Base-by-base conservation (phyloP, 352 stramenopile genomes). In the Pythium coloratum region DNA sequence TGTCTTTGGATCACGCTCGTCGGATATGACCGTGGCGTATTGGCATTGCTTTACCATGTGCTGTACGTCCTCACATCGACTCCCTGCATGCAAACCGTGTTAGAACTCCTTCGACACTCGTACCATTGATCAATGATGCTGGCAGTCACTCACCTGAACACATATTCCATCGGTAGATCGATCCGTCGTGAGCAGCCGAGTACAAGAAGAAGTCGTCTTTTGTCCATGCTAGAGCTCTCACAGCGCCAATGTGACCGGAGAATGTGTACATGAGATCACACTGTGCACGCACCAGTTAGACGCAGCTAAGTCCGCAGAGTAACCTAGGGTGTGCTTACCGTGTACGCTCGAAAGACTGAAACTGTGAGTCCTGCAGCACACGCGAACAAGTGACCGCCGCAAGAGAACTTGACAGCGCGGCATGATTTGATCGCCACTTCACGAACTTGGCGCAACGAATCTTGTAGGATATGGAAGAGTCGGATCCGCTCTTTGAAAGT, bases 401-500 rank as follows among this genome's bases (percentile, higher is more conserved):
- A 69, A 7, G 84, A 73, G 46, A 89, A 93, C 28, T 75, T 78
- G 3, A 93, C 61, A 3, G 73, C 88, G 42, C 63, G 78, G 46
- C 82, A 91, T 0, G 81, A 77, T 34, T 95, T 95, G 47, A 92
- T 78, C 1, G 78, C 53, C 33, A 93, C 71, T 40, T 93, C 85
- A 46, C 83, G 79, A 6, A 87, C 61, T 56, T 90, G 82, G 1
- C 80, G 75, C 20, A 94, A 60, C 34, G 72, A 85, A 38, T 90
- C 85, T 67, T 92, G 75, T 0, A 94, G 60, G 6, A 94, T 71
- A 47, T 91, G 82, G 62, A 88, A 94, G 3, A 92, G 68, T 6
- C 85, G 84, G 36, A 92, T 74, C 14, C 84, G 79, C 64, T 94
- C 86, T 61, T 94, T 94, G 62, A 92, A 94, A 9, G 80, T 76